A percentile compares a stretch with the other conserved stretches of the same genome.
Conservation (phyloP, 1,139 yeast genomes). For the Protomyces inouyei region DNA sequence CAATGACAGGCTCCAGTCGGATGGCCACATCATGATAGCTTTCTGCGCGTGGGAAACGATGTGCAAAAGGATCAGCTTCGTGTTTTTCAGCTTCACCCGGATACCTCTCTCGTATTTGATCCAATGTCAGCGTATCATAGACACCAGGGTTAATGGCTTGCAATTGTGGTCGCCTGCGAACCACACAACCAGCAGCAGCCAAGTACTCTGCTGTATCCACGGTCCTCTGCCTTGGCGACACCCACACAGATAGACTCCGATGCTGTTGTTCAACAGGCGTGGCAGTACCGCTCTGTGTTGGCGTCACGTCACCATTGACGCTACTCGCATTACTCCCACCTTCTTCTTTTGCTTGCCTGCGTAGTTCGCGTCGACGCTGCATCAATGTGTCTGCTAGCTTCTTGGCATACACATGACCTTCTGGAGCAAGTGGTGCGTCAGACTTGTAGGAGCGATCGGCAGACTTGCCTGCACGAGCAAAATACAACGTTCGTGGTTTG, state of each 20-base stretch:
- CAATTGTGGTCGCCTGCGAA: conserved; percentile 73
- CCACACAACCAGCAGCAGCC: conserved; percentile 49
- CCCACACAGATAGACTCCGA: conserved; percentile 56
- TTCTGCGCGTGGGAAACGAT: conserved; percentile 86
- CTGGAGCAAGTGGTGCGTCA: conserved; percentile 28
- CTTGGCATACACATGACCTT: conserved; percentile 42
- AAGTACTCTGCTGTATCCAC: conserved; percentile 72
- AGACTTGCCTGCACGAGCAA: conserved; percentile 40
- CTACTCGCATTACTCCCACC: conserved; percentile 1
- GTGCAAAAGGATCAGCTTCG: conserved; percentile 79
- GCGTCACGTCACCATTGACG: neutral
- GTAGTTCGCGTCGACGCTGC: conserved; percentile 38
- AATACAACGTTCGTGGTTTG: conserved; percentile 32
- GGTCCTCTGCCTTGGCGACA: conserved; percentile 82
- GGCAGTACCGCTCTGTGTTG: neutral
- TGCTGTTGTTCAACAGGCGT: conserved; percentile 6
- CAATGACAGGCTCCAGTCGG: conserved; percentile 82
- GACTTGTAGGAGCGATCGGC: conserved; percentile 33
- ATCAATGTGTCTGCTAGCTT: conserved; percentile 44
- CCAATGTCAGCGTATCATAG: conserved; percentile 61
- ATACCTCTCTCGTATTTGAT: conserved; percentile 53
- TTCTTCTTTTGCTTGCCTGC: conserved; percentile 30
- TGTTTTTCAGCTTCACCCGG: conserved; percentile 70
- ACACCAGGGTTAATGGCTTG: conserved; percentile 91
- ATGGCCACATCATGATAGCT: conserved; percentile 94